Percentiles rank a stretch among this genome's conserved stretches.
phyloP scores from a whole-genome alignment of 2,329 filamentous ascomycete species.

The Dactylonectria macrodidyma region DNA sequence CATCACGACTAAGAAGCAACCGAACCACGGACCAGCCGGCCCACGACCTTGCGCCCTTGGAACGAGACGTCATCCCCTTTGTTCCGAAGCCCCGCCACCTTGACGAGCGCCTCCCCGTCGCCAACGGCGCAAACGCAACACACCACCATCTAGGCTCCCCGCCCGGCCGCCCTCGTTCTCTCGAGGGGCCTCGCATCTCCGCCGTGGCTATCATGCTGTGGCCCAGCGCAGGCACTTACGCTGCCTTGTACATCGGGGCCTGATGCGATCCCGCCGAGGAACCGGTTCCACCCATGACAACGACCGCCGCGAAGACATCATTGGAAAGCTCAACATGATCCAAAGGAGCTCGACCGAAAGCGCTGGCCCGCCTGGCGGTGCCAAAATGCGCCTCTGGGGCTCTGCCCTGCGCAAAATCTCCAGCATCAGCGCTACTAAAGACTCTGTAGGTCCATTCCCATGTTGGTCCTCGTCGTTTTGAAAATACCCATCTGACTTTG shows the following conservation, averaged over 20 bases:
- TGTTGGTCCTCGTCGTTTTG: neutral
- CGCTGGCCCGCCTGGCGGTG: slow-evolving; percentile 34
- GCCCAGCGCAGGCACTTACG: slow-evolving; percentile 43
- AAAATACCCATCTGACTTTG: neutral
- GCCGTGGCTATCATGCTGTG: slow-evolving; percentile 47
- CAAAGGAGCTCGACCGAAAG: slow-evolving; percentile 51
- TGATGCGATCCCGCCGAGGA: slow-evolving; percentile 43
- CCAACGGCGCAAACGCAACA: neutral
- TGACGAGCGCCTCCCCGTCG: neutral
- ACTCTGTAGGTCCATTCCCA: slow-evolving; percentile 31
- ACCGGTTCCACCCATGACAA: slow-evolving; percentile 37
- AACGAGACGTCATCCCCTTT: slow-evolving; percentile 9
- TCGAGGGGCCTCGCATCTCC: slow-evolving; percentile 41
- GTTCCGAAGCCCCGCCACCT: neutral
- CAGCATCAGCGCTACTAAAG: slow-evolving; percentile 40
- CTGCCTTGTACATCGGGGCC: slow-evolving; percentile 41
- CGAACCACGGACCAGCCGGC: neutral
- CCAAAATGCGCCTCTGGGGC: slow-evolving; percentile 43
- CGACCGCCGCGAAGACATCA: slow-evolving; percentile 19
- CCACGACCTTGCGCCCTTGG: slow-evolving; percentile 7
- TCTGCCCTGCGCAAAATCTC: slow-evolving; percentile 39
- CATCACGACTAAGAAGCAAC: neutral
- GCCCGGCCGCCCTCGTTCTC: slow-evolving; percentile 33
- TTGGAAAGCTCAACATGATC: slow-evolving; percentile 47
- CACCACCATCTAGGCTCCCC: neutral